Percentiles rank a stretch among this genome's conserved stretches.
Conservation (phyloP, 345 rosid genomes). For the Salix udensis region DNA sequence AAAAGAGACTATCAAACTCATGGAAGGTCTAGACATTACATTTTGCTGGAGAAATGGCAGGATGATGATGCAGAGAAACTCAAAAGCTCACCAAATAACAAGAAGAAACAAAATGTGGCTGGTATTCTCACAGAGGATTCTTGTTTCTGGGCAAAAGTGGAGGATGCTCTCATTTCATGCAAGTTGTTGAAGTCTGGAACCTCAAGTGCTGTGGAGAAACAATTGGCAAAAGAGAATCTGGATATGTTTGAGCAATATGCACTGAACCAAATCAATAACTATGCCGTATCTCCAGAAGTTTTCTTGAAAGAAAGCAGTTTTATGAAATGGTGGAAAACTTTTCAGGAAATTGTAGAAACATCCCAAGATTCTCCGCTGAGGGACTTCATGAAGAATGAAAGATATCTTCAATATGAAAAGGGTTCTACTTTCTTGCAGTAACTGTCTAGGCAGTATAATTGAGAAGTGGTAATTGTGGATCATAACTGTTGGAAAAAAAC, state of each 20-base stretch:
- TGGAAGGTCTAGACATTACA: constrained; percentile 52
- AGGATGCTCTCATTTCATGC: constrained; percentile 45
- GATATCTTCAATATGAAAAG: constrained; percentile 26
- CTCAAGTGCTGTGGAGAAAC: constrained; percentile 4
- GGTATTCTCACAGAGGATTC: constrained; percentile 48
- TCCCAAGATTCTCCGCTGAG: constrained; percentile 23
- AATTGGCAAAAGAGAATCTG: constrained; percentile 9
- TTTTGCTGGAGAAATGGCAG: constrained; percentile 49
- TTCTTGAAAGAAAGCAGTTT: constrained; percentile 58
- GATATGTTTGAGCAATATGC: constrained; percentile 37
- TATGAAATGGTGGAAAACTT: constrained; percentile 65
- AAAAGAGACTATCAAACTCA: constrained; percentile 21
- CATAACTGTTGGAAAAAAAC: no score
- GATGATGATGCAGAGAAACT: constrained; percentile 2
- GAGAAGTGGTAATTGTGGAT: no score
- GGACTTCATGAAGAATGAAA: constrained; percentile 34
- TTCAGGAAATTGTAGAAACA: constrained; percentile 22
- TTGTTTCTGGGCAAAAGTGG: constrained; percentile 79
- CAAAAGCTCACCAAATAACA: neutral
- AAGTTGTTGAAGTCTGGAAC: constrained; percentile 12
- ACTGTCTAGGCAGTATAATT: no score
- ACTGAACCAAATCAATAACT: constrained; percentile 31
- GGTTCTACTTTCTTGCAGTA: neutral
- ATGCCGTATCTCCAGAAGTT: constrained; percentile 60
- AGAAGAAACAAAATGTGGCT: constrained; percentile 21